phyloP scores from a whole-genome alignment of 495 filamentous ascomycete species.

The Penicillium coffeae region DNA sequence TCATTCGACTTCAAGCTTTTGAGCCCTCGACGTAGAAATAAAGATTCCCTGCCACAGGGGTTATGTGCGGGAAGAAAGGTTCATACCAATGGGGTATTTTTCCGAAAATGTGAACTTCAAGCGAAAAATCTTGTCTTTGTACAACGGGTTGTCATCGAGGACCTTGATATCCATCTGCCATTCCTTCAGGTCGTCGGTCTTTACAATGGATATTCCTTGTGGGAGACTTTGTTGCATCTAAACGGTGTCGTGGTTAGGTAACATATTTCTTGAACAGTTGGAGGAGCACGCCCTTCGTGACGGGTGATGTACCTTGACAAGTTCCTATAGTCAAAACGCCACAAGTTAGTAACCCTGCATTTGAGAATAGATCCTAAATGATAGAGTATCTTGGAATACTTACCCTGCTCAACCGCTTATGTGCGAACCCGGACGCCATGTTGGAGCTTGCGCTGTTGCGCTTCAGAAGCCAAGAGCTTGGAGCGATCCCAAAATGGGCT shows the following conservation, averaged over 20 bases:
- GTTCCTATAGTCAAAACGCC: neutral
- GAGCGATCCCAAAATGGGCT: neutral
- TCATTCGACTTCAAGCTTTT: neutral
- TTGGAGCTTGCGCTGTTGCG: neutral
- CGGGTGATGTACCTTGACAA: neutral
- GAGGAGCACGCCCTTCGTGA: too few relatives aligned
- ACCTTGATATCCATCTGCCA: conserved; percentile 94
- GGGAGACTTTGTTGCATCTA: conserved; percentile 50
- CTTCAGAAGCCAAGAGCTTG: neutral
- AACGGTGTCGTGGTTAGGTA: neutral
- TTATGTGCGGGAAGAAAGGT: neutral
- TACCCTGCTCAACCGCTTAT: conserved; percentile 49
- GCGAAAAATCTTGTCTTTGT: conserved; percentile 73
- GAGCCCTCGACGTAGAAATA: neutral
- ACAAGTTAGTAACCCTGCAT: neutral
- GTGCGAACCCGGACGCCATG: conserved; percentile 38
- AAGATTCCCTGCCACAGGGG: neutral
- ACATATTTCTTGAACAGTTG: neutral
- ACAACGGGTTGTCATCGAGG: conserved; percentile 87
- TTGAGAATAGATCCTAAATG: conserved; percentile 12
- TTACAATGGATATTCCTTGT: conserved; percentile 73
- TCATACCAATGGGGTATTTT: conserved; percentile 84
- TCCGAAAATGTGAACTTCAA: conserved; percentile 80
- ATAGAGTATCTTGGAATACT: conserved; percentile 34
- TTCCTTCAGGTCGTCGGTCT: conserved; percentile 76